Evolutionary conservation across 495 filamentous ascomycete genomes (phyloP), one percentile per base, ranked within the genome.

Genomic region (Penicillium angulare): DNA sequence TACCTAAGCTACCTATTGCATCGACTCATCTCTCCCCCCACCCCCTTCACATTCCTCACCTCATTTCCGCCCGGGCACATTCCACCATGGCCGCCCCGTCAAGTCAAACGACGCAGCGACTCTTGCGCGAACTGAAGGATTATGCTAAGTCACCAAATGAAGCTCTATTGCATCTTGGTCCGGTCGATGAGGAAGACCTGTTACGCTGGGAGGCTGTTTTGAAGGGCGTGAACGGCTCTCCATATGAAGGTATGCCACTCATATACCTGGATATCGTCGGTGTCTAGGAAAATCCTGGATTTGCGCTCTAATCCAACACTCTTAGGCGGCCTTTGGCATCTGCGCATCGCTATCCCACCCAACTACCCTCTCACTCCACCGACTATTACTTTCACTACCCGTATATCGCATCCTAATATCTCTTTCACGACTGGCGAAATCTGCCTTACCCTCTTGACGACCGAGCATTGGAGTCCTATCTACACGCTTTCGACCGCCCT

Each of bases 341-440:
- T 98, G 53, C 61, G 69, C 66, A 89, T 98, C 71, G 59, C 65
- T 44, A 79, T 97, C 59, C 92, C 93, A 0, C 50, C 79, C 0
- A 83, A 77, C 41, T 97, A 98, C 74, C 93, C 93, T 0, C 73
- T 84, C 31, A 52, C 78, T 3, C 88, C 93, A 7, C 93, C 93
- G 0, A 75, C 68, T 9, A 87, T 97, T 53, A 74, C 56, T 34
- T 98, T 98, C 74, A 68, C 75, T 1, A 97, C 90, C 22, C 80
- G 80, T 41, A 83, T 93, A 56, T 90, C 87, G 59, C 92, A 96
- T 69, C 85, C 92, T 8, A 96, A 96, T 70, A 79, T 97, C 20
- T 77, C 79, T 50, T 85, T 90, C 62, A 74, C 76, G 55, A 90
- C 85, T 4, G 93, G 93, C 59, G 89, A 96, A 65, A 93, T 98